Base-by-base conservation (phyloP, 1,139 yeast genomes). In the Blastobotrys malaysiensis region DNA sequence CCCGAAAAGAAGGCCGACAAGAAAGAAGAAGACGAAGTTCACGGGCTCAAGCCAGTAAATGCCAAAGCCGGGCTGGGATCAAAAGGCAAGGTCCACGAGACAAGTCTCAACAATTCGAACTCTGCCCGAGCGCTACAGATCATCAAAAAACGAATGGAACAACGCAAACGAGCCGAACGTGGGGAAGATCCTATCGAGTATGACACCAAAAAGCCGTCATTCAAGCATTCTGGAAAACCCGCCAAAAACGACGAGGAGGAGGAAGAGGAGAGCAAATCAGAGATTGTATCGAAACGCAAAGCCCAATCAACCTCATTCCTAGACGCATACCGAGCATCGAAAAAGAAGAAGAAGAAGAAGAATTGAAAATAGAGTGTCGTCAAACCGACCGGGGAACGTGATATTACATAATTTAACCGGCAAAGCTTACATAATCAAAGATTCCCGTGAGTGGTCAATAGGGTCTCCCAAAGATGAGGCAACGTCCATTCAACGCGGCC, bases 61-160 rank as follows among this genome's bases (percentile, higher is more conserved):
- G 48, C 62, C 1, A 50, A 56, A 43, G 61, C 61, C 7, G 65
- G 65, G 9, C 54, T 62, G 13, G 65, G 65, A 20, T 55, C 63
- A 2, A 52, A 45, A 36, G 43, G 19, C 45, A 50, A 9, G 39
- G 51, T 20, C 45, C 48, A 2, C 31, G 46, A 48, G 20, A 26
- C 36, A 2, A 31, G 16, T 18, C 20, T 47, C 16, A 43, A 47
- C 39, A 45, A 49, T n/a, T 24, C 54, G 7, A 49, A 51, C 31
- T 48, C 55, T 2, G 14, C 53, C 22, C 52, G 43, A 36, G 57
- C 57, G 9, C 36, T 55, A 31, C 49, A 55, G 13, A 45, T 52
- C 19, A 24, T 54, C 19, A 48, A 54, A 39, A 54, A 51, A 36
- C 52, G 50, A 20, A 48, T 36, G 31, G 50, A 48, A 9, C 50